These are phyloP conservation scores for Incumbomyces lentus DNA, from an alignment of 2,329 filamentous ascomycete genomes.

Conservation along the genomic window DNA sequence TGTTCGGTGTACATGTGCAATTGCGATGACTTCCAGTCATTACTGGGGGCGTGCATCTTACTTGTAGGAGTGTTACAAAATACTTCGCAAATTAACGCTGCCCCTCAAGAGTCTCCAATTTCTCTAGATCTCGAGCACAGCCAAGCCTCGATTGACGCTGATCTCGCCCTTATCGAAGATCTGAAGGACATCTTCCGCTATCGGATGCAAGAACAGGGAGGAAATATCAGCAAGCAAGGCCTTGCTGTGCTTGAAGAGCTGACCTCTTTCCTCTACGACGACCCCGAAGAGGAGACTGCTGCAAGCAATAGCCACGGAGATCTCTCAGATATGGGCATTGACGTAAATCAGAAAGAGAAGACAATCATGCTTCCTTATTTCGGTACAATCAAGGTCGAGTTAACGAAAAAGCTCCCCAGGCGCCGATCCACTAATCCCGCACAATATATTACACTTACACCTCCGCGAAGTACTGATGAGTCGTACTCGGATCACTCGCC, in stretches of 20 bases:
- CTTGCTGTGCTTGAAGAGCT: constrained; percentile 15
- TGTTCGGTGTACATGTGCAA: constrained; percentile 19
- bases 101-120: neutral
- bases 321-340: neutral
- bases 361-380: constrained; percentile 19
- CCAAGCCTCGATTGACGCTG: constrained; percentile 9
- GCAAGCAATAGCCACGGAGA: neutral
- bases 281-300: neutral
- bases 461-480: neutral
- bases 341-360: constrained; percentile 6
- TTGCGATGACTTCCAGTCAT: constrained; percentile 19
- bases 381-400: constrained; percentile 16
- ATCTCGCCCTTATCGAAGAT: constrained; percentile 15
- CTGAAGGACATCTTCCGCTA: constrained; percentile 20
- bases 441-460: neutral
- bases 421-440: neutral
- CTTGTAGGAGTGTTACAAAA: constrained; percentile 14
- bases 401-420: constrained; percentile 9
- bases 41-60: constrained; percentile 15
- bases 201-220: constrained; percentile 13
- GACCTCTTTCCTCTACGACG: constrained; percentile 14
- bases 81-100: neutral
- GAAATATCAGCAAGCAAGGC: constrained; percentile 17
- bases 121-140: constrained; percentile 1
- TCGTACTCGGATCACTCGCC: neutral